A percentile compares a stretch with the other conserved stretches of the same genome.
Evolutionary conservation across 2,329 filamentous ascomycete genomes (phyloP).

Genomic region (Aureobasidium uvarum): DNA sequence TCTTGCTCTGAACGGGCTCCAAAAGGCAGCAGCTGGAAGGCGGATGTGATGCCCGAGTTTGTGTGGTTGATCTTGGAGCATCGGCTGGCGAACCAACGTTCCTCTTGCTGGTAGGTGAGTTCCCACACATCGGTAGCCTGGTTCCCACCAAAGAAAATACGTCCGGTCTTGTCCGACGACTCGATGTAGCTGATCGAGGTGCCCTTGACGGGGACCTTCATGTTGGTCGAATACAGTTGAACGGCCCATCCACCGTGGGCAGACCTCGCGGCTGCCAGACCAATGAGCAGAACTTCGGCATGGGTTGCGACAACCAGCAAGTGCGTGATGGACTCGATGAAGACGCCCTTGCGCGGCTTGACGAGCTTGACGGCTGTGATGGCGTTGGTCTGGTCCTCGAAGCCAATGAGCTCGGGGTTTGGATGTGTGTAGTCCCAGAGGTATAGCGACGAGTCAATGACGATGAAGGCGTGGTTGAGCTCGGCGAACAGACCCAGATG

Average conservation of each 20-base stretch:
- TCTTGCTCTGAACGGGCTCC: conserved; percentile 45
- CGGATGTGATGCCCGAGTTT: conserved; percentile 63
- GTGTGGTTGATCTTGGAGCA: conserved; percentile 89
- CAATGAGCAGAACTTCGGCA: conserved; percentile 81
- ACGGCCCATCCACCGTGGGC: conserved; percentile 68
- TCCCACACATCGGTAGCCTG: conserved; percentile 87
- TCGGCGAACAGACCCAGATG: conserved; percentile 94
- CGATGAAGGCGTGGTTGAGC: conserved; percentile 91
- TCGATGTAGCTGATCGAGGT: conserved; percentile 75
- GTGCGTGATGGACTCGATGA: conserved; percentile 80
- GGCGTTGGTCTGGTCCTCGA: conserved; percentile 81
- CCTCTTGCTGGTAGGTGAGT: conserved; percentile 93
- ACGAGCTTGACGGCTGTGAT: conserved; percentile 91
- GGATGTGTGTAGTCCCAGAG: conserved; percentile 96
- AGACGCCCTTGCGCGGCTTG: conserved; percentile 80
- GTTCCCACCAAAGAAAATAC: conserved; percentile 87
- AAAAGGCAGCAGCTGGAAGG: conserved; percentile 53
- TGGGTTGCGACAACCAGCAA: conserved; percentile 86
- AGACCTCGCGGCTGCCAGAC: conserved; percentile 66
- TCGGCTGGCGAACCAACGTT: conserved; percentile 90
- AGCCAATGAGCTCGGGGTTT: conserved; percentile 88
- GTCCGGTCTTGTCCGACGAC: conserved; percentile 72
- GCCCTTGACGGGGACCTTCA: conserved; percentile 74
- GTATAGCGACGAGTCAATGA: conserved; percentile 93
- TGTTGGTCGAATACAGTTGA: conserved; percentile 81